A percentile compares a stretch with the other conserved stretches of the same genome.
Conservation (phyloP, 2,329 filamentous ascomycete genomes). For the Ophiosphaerella korrae region DNA sequence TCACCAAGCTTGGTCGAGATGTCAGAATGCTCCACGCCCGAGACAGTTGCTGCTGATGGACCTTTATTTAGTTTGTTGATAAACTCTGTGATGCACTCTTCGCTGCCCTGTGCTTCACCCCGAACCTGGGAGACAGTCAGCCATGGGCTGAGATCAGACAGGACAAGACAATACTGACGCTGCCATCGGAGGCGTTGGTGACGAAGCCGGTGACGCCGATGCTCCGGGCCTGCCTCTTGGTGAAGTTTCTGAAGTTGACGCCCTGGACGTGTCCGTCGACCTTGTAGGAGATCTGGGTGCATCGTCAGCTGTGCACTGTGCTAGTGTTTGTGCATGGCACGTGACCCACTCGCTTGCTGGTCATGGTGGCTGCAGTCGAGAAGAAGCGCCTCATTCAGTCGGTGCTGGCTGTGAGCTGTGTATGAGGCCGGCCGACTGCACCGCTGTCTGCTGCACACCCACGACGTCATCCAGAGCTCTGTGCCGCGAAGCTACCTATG, state of each 20-base stretch:
- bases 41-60: constrained; percentile 73
- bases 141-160: neutral
- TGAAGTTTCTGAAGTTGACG: constrained; percentile 56
- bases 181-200: constrained; percentile 53
- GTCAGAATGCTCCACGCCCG: constrained; percentile 72
- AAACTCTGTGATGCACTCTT: constrained; percentile 69
- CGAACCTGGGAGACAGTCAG: constrained; percentile 66
- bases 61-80: constrained; percentile 77
- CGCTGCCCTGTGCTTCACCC: constrained; percentile 82
- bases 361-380: constrained; percentile 38
- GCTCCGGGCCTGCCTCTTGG: constrained; percentile 50
- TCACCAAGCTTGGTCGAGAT: constrained; percentile 71
- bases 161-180: constrained; percentile 31
- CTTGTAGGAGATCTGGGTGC: constrained; percentile 52
- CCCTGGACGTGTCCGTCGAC: constrained; percentile 56
- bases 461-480: constrained; percentile 19
- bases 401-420: neutral
- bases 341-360: constrained; percentile 40
- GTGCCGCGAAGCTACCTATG: neutral
- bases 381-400: constrained; percentile 31
- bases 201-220: constrained; percentile 55
- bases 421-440: neutral
- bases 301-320: constrained; percentile 21
- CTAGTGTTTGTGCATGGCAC: neutral
- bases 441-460: neutral